A percentile compares a stretch with the other conserved stretches of the same genome.
Evolutionary conservation across 2,329 filamentous ascomycete genomes (phyloP).

Genomic region (Stemphylium lycopersici): DNA sequence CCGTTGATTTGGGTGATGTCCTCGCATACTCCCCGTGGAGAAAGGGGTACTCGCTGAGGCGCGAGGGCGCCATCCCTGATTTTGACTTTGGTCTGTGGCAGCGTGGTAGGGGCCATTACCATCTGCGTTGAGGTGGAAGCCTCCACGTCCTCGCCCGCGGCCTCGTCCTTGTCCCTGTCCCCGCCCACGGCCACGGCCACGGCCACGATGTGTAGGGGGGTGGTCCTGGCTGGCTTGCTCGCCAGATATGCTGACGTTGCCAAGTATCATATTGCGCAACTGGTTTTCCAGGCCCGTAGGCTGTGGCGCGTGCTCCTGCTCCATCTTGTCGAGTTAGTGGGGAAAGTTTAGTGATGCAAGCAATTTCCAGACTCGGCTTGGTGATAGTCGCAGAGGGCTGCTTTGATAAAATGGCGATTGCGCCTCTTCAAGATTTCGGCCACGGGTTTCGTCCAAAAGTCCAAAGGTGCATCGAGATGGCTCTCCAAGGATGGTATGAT

Average conservation of each 20-base stretch:
- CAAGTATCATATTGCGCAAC: constrained; percentile 66
- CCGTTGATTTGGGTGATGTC: constrained; percentile 12
- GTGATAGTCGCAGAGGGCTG: no score
- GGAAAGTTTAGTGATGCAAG: no score
- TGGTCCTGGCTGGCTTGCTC: constrained; percentile 23
- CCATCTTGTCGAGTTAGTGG: constrained; percentile 25
- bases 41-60: constrained; percentile 2
- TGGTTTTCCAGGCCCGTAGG: constrained; percentile 56
- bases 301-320: constrained; percentile 13
- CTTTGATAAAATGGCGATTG: no score
- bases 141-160: constrained; percentile 16
- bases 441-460: not conserved
- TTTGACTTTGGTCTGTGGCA: constrained; percentile 16
- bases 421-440: no score
- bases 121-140: constrained; percentile 17
- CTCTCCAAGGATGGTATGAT: not conserved
- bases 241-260: constrained; percentile 51
- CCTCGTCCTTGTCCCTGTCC: constrained; percentile 24
- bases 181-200: constrained; percentile 7
- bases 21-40: constrained; percentile 17
- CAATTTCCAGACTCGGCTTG: no score
- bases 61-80: constrained; percentile 9
- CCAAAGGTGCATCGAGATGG: not conserved
- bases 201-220: constrained; percentile 24
- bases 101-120: constrained; percentile 8